Percentiles rank a stretch among this genome's conserved stretches.
Evolutionary conservation across 2,329 filamentous ascomycete species (phyloP).

Genomic region (Fusarium pseudoanthophilum): DNA sequence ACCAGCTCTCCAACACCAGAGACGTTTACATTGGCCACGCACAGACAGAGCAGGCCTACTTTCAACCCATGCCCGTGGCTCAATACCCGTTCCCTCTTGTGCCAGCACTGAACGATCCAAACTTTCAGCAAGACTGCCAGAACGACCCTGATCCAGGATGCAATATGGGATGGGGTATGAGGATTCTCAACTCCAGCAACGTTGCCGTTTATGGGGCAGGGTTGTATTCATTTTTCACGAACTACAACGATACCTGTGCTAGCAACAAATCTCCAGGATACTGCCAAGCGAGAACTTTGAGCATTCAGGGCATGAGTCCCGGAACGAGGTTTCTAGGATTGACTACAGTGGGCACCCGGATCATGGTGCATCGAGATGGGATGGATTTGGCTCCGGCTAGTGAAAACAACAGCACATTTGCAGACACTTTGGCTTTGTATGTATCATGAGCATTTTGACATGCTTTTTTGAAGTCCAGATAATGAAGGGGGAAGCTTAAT

Average conservation of each 20-base stretch:
- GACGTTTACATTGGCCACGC: constrained; percentile 72
- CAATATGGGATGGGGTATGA: constrained; percentile 72
- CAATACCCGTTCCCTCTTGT: constrained; percentile 64
- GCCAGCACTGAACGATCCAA: constrained; percentile 47
- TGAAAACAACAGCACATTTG: constrained; percentile 47
- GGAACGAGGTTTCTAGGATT: constrained; percentile 43
- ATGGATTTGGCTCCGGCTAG: constrained; percentile 35
- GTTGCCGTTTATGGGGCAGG: constrained; percentile 72
- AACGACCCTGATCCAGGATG: constrained; percentile 61
- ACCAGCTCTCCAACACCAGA: constrained; percentile 69
- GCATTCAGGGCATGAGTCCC: constrained; percentile 35
- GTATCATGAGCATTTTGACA: constrained; percentile 29
- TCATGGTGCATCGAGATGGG: constrained; percentile 43
- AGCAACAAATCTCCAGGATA: constrained; percentile 52
- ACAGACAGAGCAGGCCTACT: constrained; percentile 79
- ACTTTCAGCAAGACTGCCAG: constrained; percentile 39
- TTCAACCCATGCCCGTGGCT: constrained; percentile 72
- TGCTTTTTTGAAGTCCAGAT: constrained; percentile 10
- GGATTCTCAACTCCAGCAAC: constrained; percentile 66
- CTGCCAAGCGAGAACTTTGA: constrained; percentile 60
- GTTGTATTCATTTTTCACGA: constrained; percentile 75
- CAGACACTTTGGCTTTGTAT: constrained; percentile 45
- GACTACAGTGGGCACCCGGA: constrained; percentile 44
- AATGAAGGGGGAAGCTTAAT: not conserved
- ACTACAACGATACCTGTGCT: constrained; percentile 65